Evolutionary conservation across 2,329 filamentous ascomycete species (phyloP), one percentile per base, ranked within the genome.

Genomic region (Zarea fungicola): DNA sequence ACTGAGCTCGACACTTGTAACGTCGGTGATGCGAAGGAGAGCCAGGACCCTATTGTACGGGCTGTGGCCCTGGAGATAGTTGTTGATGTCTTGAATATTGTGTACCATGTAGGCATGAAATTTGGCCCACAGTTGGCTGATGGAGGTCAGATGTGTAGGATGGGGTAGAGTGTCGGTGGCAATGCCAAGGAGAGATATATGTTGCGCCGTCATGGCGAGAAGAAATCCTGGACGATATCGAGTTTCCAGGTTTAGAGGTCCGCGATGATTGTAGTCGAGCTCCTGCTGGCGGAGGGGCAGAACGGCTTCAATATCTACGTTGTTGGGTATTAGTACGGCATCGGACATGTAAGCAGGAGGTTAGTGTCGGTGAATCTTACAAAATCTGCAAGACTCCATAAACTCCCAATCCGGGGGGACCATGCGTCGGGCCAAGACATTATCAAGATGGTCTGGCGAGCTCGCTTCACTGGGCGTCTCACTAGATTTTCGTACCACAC

Each of bases 381-480:
- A 44, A 16, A 35, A 44, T 18, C 42, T 28, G 26, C 42, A 44
- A 9, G 42, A 23, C n/a, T 44, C 42, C 42, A 44, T 34, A 14
- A 44, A 44, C 13, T 44, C 42, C 29, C 29, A 44, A 7, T 44
- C 42, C 5, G 42, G 29, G 26, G 42, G 29, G 4, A 11, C n/a
- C 2, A 44, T 14, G 4, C 29, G 42, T 18, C n/a, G 11, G 18
- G 34, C 29, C 22, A 19, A 7, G 18, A 26, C 29, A 5, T 8
- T 9, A 10, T 44, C 26, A 14, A 44, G 40, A 4, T 26, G 13
- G 2, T 42, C 40, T 3, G 16, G 22, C 13, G n/a, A 32, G 14
- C 3, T n/a, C 18, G 3, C 9, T 19, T 18, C 18, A 7, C 21
- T 44, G 19, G 13, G 22, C 14, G 19, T n/a, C n/a, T n/a, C n/a